These are phyloP conservation scores for Coffea eugenioides DNA, from an alignment of 257 asterid species.

Conservation along the genomic window DNA sequence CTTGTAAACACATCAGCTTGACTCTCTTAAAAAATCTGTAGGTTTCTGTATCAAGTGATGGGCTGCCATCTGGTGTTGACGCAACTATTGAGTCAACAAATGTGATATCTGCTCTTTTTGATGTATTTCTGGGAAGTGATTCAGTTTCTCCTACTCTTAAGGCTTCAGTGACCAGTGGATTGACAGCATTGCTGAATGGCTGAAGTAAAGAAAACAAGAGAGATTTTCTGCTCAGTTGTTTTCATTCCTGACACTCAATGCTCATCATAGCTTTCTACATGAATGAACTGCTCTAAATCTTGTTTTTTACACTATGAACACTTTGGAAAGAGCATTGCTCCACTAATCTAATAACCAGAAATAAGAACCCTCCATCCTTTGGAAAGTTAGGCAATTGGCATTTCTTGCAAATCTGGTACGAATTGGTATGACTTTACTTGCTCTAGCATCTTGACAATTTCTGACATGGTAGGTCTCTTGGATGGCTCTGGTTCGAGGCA, in stretches of 20 bases:
- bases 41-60: constrained; percentile 73
- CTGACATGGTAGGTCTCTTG: constrained; percentile 75
- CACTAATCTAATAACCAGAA: background rate
- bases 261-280: background rate
- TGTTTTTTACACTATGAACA: constrained; percentile 11
- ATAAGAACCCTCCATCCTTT: background rate
- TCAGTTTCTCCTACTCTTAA: constrained; percentile 85
- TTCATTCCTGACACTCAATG: constrained; percentile 15
- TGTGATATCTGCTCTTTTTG: constrained; percentile 71
- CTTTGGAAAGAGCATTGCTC: background rate
- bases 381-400: background rate
- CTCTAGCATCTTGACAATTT: constrained; percentile 75
- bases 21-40: constrained; percentile 25
- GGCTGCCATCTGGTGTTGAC: constrained; percentile 58
- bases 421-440: constrained; percentile 37
- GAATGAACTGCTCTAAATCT: constrained; percentile 8
- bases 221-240: constrained; percentile 8
- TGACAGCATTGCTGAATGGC: constrained; percentile 56
- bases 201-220: constrained; percentile 32
- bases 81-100: constrained; percentile 71
- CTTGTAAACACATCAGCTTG: constrained; percentile 1
- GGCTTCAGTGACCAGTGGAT: constrained; percentile 61
- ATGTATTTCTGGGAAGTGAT: constrained; percentile 76
- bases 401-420: constrained; percentile 16
- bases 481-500: constrained; percentile 80